Conservation (phyloP, 805 yeast genomes). For the Kodamaea hsintzibuensis region DNA sequence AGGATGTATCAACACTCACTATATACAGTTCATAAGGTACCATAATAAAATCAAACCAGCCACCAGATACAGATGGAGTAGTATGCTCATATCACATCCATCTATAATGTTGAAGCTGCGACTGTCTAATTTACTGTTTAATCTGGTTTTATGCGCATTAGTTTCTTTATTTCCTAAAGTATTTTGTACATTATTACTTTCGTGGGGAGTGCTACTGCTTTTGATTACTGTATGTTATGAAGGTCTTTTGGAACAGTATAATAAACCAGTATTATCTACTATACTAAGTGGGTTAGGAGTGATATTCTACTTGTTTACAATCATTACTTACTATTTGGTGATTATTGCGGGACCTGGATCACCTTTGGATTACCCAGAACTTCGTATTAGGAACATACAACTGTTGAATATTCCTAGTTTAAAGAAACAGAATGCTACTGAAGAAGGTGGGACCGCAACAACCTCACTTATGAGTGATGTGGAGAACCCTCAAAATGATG, state of each 20-base stretch:
- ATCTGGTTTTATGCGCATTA: conserved; percentile 4
- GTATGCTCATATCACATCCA: conserved; percentile 10
- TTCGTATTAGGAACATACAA: conserved; percentile 28
- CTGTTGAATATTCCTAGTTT: conserved; percentile 11
- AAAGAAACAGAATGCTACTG: neutral
- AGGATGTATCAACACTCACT: neutral
- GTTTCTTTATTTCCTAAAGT: conserved; percentile 48
- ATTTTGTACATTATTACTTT: conserved; percentile 40
- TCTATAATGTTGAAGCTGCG: conserved; percentile 10
- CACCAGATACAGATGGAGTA: neutral
- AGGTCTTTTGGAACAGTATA: neutral
- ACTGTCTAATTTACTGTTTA: neutral
- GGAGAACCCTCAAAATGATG: conserved; percentile 5
- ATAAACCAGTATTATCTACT: conserved; percentile 15
- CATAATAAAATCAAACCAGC: neutral
- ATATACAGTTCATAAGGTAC: neutral
- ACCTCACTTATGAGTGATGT: conserved; percentile 9
- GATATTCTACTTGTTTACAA: conserved; percentile 33
- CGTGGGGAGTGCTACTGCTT: conserved; percentile 49
- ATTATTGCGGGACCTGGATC: conserved; percentile 63
- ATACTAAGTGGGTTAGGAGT: conserved; percentile 24
- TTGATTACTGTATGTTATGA: conserved; percentile 18
- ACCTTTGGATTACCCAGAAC: conserved; percentile 55
- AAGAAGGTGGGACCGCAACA: conserved; percentile 3
- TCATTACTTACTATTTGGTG: conserved; percentile 55